Evolutionary conservation across 1,284 basidiomycete species (phyloP), one percentile per base, ranked within the genome.

Genomic region (Irpex sp.): DNA sequence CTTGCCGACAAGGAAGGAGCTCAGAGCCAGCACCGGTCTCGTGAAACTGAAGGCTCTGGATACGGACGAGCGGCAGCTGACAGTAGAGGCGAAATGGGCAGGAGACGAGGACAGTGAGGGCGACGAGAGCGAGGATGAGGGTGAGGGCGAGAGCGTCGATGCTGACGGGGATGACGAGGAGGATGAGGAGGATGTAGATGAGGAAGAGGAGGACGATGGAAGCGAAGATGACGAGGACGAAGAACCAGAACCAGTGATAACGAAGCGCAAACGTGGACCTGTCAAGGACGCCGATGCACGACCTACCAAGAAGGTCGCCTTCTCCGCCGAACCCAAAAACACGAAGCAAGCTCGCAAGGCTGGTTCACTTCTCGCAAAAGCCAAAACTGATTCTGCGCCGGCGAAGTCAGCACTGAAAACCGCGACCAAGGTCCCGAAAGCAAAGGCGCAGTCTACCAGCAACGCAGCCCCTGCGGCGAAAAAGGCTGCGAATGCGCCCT

Each of bases 1-100:
- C 52, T 78, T 89, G 44, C 74, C 79, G 52, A 82, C 83, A 19
- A 79, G 85, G 64, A 89, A 87, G 73, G 87, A 89, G 70, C 79
- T 88, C 64, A 82, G 89, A 67, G 87, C 85, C 70, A 79, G 79
- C 26, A 78, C 76, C 11, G 86, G 85, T 0, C 68, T 93, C 62
- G 82, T 93, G 56, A 85, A 79, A 69, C 76, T 94, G 65, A 73
- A 74, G 17, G 64, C 80, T 2, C 82, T 84, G 5, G 74, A 71
- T 57, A 72, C 83, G 57, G 91, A 93, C 67, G 67, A 68, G 47
- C 80, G 92, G 64, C 80, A 81, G 40, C 73, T 80, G 44, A 79
- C 78, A 59, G 73, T 91, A 63, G 87, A 91, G 51, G 80, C 81
- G 60, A 78, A 79, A 59, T 92, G 86, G 81, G 73, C 74, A 54